phyloP scores from a whole-genome alignment of 257 asterid genomes.

The Galeopsis tetrahit region DNA sequence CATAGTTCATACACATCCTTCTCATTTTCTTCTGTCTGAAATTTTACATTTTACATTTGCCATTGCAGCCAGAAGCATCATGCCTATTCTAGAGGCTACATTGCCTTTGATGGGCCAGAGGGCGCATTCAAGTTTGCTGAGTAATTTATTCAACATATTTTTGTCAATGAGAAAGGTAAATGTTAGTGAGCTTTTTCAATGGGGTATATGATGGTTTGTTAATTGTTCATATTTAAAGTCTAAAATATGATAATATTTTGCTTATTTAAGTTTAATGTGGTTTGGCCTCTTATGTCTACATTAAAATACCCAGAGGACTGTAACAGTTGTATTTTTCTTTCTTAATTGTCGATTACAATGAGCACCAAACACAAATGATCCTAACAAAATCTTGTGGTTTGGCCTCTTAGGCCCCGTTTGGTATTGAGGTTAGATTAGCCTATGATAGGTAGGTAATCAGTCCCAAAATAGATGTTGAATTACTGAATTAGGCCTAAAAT shows the following conservation, averaged over 20 bases:
- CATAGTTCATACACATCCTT: not conserved
- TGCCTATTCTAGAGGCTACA: not conserved
- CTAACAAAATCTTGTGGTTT: not conserved
- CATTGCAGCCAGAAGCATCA: not conserved
- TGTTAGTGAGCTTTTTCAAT: not conserved
- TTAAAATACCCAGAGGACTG: too few relatives aligned
- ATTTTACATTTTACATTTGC: not conserved
- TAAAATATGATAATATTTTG: not conserved
- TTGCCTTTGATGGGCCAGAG: not conserved
- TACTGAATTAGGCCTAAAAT: too few relatives aligned
- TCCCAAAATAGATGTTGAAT: too few relatives aligned
- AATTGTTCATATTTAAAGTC: not conserved
- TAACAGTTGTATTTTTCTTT: not conserved
- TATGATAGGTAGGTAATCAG: too few relatives aligned
- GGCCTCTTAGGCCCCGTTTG: not conserved
- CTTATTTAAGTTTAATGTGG: not conserved
- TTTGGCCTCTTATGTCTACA: too few relatives aligned
- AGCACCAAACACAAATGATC: not conserved
- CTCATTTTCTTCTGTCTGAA: not conserved
- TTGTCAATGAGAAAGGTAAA: not conserved
- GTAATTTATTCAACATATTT: not conserved
- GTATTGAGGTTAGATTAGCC: too few relatives aligned
- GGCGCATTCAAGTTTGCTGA: not conserved
- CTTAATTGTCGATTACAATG: not conserved
- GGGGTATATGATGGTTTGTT: not conserved